These are phyloP conservation scores for Podospora pseudopauciseta DNA, from an alignment of 495 filamentous ascomycete genomes.

Conservation along the genomic window DNA sequence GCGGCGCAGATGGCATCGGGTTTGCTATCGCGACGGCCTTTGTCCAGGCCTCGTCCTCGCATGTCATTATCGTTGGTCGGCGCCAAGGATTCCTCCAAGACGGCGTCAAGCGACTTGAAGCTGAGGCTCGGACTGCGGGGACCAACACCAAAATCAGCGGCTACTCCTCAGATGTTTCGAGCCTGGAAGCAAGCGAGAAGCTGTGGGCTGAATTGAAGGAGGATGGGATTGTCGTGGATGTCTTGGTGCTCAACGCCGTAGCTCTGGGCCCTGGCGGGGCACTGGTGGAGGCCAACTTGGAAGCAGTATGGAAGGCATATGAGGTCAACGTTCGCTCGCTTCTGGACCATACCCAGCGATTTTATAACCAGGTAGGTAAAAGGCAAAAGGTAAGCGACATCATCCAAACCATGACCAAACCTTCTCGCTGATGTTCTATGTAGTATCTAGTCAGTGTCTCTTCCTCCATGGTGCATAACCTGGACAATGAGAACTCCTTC, in stretches of 20 bases:
- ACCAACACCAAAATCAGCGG: constrained; percentile 25
- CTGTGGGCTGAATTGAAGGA: constrained; percentile 35
- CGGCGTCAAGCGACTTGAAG: constrained; percentile 19
- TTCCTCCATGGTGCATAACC: constrained; percentile 28
- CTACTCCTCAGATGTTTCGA: constrained; percentile 26
- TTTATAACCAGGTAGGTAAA: constrained; percentile 28
- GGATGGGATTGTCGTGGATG: constrained; percentile 35
- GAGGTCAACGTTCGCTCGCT: constrained; percentile 36
- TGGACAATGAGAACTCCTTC: constrained; percentile 8
- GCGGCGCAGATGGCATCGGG: constrained; percentile 39
- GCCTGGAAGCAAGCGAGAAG: constrained; percentile 22
- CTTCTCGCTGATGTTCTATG: background rate
- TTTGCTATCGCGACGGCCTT: constrained; percentile 36
- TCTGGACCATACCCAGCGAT: constrained; percentile 34
- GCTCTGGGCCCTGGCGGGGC: background rate
- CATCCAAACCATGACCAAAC: background rate
- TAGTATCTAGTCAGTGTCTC: constrained; percentile 40
- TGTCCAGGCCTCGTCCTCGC: constrained; percentile 31
- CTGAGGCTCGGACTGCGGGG: constrained; percentile 2
- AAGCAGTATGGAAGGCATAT: constrained; percentile 30
- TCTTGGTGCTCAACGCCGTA: constrained; percentile 41
- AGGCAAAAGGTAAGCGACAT: constrained; percentile 10
- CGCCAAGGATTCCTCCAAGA: constrained; percentile 13
- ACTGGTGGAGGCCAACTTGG: constrained; percentile 13
- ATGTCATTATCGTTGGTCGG: constrained; percentile 36